Evolutionary conservation across 768 basidiomycete genomes (phyloP), one percentile per base, ranked within the genome.

Genomic region (Hygrocybe coccinea): DNA sequence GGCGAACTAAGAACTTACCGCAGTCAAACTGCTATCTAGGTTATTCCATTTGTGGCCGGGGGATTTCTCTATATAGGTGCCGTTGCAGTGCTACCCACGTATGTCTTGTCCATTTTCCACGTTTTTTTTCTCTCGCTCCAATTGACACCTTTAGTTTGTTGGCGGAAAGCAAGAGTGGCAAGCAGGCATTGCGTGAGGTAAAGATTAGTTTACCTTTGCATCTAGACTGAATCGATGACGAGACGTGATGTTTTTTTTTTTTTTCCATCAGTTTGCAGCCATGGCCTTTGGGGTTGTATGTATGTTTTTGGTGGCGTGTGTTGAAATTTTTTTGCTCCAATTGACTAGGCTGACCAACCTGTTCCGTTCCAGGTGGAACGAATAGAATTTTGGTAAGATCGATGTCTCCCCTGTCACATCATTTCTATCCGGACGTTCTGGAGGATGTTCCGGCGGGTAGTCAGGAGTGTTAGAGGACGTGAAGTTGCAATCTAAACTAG

Each of bases 61-160:
- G 91, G 91, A 15, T 97, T 95, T 74, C 74, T 95, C 64, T 95
- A 94, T 71, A 94, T 95, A 65, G 93, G 91, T 24, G 89, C 90
- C 29, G 93, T 95, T 55, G 91, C 91, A 47, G 91, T 94, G 57
- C 74, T 94, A 57, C 92, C 92, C 62, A 90, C 88, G 89, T 91
- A 79, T 65, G 88, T 79, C 17, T 41, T 22, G 22, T 7, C 15
- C 3, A 14, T 41, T 44, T 33, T 33, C 17, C 41, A 35, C 29
- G 25, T 35, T 25, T 44, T n/a, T n/a, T n/a, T n/a, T n/a, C n/a
- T n/a, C n/a, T 21, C 5, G 6, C 49, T 60, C 43, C 58, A 56
- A 45, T 43, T 50, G 59, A 49, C 39, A 39, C 50, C 59, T 58
- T 54, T 63, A 92, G 93, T 56, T 71, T 95, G 62, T 75, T 95